Evolutionary conservation across 176 grass and related monocot genomes (phyloP), one percentile per base, ranked within the genome.

Genomic region (Elymus sibiricus): DNA sequence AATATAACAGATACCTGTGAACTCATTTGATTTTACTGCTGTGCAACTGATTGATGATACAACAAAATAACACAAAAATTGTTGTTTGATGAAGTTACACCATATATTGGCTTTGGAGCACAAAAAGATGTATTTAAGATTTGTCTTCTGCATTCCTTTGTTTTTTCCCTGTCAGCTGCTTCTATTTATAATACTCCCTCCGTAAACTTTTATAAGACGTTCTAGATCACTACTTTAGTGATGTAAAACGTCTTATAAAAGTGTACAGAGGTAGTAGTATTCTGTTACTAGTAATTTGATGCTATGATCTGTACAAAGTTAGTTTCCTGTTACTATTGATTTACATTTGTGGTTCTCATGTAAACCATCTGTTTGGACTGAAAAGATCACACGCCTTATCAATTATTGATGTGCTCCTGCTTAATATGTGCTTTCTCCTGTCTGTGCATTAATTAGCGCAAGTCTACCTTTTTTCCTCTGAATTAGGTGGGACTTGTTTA

Each of bases 21-120:
- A 31, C 28, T 86, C 86, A 4, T 85, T 86, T 82, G 37, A 77
- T 31, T 81, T 78, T 70, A 32, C 37, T 86, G 51, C 37, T 81
- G 46, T 72, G 51, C 12, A 22, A 80, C 16, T 0, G 43, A 80
- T 63, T 62, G 21, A 81, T 47, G 6, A 62, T 47, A 53, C 49
- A 21, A 58, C 44, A 80, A 70, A 74, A 66, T 63, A 24, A 72
- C 29, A 76, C 74, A 46, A 35, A 26, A 15, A 75, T 10, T 64
- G 11, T 34, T 62, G 42, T 60, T 70, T 76, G 82, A 22, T 81
- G 53, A 89, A 76, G 34, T 56, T 67, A 38, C 26, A 85, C 83
- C 68, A 34, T 47, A 22, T 63, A 19, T 53, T 53, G 49, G 7
- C 5, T 53, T 19, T 7, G 21, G 11, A 62, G 26, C 63, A 83